phyloP scores from a whole-genome alignment of 1,284 basidiomycete genomes.

The Sanghuangporus weigelae region DNA sequence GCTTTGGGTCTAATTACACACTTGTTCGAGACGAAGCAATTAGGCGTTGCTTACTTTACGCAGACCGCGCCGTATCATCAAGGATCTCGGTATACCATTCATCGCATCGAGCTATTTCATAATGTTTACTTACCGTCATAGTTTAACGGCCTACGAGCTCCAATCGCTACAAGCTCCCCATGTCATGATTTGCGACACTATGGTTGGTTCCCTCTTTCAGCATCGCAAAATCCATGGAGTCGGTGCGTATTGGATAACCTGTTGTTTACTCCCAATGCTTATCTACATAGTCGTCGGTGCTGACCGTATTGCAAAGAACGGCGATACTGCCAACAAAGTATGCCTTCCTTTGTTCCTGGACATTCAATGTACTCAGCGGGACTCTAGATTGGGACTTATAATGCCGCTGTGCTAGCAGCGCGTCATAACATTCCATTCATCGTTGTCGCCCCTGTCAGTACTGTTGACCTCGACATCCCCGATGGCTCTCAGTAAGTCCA shows the following conservation, averaged over 20 bases:
- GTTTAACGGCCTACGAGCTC: conserved; percentile 84
- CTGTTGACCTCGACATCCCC: conserved; percentile 75
- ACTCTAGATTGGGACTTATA: conserved; percentile 80
- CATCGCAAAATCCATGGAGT: conserved; percentile 84
- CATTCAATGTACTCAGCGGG: conserved; percentile 5
- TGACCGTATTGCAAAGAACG: conserved; percentile 83
- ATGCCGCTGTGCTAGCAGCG: conserved; percentile 82
- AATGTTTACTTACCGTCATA: conserved; percentile 23
- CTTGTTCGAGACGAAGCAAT: conserved; percentile 69
- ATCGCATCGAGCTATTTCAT: not conserved
- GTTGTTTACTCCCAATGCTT: not conserved
- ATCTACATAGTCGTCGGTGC: conserved; percentile 64
- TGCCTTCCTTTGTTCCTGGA: conserved; percentile 15
- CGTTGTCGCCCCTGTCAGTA: conserved; percentile 86
- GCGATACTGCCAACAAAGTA: conserved; percentile 92
- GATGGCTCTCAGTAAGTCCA: conserved; percentile 61
- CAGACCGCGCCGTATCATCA: conserved; percentile 94
- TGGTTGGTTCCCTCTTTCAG: conserved; percentile 90
- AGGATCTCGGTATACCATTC: conserved; percentile 56
- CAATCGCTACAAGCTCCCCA: conserved; percentile 77
- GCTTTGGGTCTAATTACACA: conserved; percentile 91
- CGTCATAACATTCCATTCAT: conserved; percentile 85
- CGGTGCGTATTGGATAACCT: conserved; percentile 41
- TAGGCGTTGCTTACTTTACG: conserved; percentile 82
- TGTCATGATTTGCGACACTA: conserved; percentile 93